phyloP scores from a whole-genome alignment of 148 eudicot genomes.

The Spergularia marina region DNA sequence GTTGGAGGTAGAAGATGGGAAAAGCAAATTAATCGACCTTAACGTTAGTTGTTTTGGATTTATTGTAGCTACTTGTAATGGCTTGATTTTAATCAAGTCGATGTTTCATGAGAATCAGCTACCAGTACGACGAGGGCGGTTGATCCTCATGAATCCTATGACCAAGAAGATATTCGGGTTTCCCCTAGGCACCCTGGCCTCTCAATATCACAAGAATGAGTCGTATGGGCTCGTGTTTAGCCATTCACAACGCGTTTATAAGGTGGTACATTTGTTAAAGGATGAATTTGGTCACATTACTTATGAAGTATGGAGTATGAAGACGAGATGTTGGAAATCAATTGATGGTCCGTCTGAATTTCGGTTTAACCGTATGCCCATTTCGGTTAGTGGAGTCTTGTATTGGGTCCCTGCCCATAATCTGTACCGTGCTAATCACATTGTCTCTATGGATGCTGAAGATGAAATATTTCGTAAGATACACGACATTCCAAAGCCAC shows the following conservation, averaged over 20 bases:
- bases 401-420: too few relatives aligned
- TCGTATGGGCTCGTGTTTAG: conserved; percentile 40
- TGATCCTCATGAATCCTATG: conserved; percentile 35
- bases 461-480: conserved; percentile 31
- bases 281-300: conserved; percentile 19
- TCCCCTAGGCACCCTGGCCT: conserved; percentile 36
- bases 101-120: background rate
- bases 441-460: conserved; percentile 32
- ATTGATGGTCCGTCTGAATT: conserved; percentile 36
- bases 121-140: conserved; percentile 18
- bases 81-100: conserved; percentile 34
- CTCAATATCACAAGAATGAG: background rate
- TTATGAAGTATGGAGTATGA: conserved; percentile 38
- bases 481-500: conserved; percentile 28
- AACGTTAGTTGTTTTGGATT: conserved; percentile 30
- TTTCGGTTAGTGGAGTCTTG: too few relatives aligned
- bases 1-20: conserved; percentile 32
- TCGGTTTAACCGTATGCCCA: too few relatives aligned
- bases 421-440: conserved; percentile 6
- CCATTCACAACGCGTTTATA: conserved; percentile 28
- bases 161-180: conserved; percentile 29
- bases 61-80: conserved; percentile 33
- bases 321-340: conserved; percentile 32
- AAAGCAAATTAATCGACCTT: conserved; percentile 24
- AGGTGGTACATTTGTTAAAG: conserved; percentile 43